Percentiles rank a stretch among this genome's conserved stretches.
phyloP scores from a whole-genome alignment of 495 filamentous ascomycete species.

The Annulohypoxylon moriforme region DNA sequence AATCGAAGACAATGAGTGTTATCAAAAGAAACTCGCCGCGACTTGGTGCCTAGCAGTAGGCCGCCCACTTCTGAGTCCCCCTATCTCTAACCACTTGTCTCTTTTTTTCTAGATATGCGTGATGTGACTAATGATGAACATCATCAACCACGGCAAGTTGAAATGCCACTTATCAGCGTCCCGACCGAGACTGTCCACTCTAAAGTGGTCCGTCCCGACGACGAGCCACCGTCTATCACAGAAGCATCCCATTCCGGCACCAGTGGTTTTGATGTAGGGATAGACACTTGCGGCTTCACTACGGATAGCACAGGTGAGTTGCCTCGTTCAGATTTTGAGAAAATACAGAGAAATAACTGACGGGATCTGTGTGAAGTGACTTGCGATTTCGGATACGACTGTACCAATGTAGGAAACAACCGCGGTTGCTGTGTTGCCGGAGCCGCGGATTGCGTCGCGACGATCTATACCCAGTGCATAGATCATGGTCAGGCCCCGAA shows the following conservation, averaged over 20 bases:
- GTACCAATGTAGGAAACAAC: constrained; percentile 39
- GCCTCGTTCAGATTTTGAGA: background rate
- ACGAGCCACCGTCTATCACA: constrained; percentile 24
- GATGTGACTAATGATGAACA: constrained; percentile 33
- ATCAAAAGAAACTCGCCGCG: constrained; percentile 10
- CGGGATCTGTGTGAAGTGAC: constrained; percentile 26
- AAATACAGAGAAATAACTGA: constrained; percentile 1
- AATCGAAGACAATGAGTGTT: constrained; percentile 40
- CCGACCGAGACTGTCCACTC: constrained; percentile 30
- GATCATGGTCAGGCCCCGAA: constrained; percentile 26
- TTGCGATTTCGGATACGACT: constrained; percentile 42
- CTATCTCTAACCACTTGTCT: constrained; percentile 1
- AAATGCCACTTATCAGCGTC: constrained; percentile 39
- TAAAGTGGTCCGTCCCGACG: constrained; percentile 7
- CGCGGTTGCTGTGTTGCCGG: constrained; percentile 44
- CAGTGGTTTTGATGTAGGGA: constrained; percentile 34
- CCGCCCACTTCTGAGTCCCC: background rate
- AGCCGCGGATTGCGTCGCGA: constrained; percentile 33
- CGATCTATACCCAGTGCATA: constrained; percentile 43
- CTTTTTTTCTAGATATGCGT: constrained; percentile 32
- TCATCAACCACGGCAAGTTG: constrained; percentile 21
- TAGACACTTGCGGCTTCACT: constrained; percentile 46
- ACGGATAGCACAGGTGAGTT: constrained; percentile 40
- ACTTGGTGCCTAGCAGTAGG: constrained; percentile 10
- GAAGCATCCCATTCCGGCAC: constrained; percentile 20